Conservation (phyloP, 495 filamentous ascomycete genomes). For the Trichocladium antarcticum region DNA sequence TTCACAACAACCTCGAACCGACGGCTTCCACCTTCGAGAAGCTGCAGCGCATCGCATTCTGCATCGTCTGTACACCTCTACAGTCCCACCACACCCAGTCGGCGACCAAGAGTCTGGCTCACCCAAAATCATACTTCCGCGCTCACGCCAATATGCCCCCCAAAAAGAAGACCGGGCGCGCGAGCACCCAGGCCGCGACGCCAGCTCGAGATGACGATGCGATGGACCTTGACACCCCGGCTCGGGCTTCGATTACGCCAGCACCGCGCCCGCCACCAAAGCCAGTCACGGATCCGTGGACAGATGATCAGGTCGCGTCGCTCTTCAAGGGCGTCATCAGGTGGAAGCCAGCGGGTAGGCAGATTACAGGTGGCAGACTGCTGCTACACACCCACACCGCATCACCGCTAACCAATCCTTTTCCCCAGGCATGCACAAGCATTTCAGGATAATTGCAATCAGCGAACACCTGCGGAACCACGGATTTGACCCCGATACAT, state of each 20-base stretch:
- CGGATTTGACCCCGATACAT: conserved; percentile 57
- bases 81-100: too few relatives aligned
- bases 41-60: neutral
- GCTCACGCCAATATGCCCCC: conserved; percentile 51
- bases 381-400: neutral
- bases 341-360: conserved; percentile 87
- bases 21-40: neutral
- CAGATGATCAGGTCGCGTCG: conserved; percentile 85
- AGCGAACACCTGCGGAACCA: conserved; percentile 76
- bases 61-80: neutral
- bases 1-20: neutral
- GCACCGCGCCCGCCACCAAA: conserved; percentile 25
- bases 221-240: conserved; percentile 43
- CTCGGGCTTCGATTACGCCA: conserved; percentile 33
- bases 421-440: conserved; percentile 78
- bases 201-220: conserved; percentile 39
- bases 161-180: conserved; percentile 48
- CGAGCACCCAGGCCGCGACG: conserved; percentile 30
- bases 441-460: conserved; percentile 90
- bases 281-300: conserved; percentile 65
- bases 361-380: neutral
- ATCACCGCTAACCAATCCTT: conserved; percentile 7
- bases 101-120: too few relatives aligned
- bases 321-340: conserved; percentile 79
- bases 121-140: neutral